A percentile compares a stretch with the other conserved stretches of the same genome.
These are phyloP conservation scores for Saturnispora galanensis DNA, from an alignment of 805 yeast species.

Conservation along the genomic window DNA sequence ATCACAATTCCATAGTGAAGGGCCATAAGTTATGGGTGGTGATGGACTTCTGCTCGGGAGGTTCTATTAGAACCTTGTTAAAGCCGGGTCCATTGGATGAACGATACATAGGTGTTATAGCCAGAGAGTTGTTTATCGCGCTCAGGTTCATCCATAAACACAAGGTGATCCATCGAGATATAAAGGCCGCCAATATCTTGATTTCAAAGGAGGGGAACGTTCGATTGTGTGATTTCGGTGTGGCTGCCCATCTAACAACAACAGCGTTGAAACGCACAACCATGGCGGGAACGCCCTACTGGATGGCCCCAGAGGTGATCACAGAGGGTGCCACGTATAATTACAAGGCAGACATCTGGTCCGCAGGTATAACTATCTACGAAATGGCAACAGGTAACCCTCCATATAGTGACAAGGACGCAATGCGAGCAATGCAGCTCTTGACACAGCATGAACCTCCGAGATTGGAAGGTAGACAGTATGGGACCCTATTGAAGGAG, in stretches of 20 bases:
- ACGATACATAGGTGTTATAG: slow-evolving; percentile 68
- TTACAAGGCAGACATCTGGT: slow-evolving; percentile 94
- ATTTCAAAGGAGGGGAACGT: slow-evolving; percentile 78
- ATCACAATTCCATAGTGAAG: slow-evolving; percentile 77
- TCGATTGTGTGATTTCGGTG: slow-evolving; percentile 94
- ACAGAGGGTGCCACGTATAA: slow-evolving; percentile 84
- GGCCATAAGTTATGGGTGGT: slow-evolving; percentile 95
- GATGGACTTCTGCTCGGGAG: slow-evolving; percentile 97
- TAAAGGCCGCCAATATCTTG: slow-evolving; percentile 92
- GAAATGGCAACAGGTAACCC: slow-evolving; percentile 97
- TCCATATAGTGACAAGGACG: slow-evolving; percentile 93
- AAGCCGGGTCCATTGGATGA: slow-evolving; percentile 88
- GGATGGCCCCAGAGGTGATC: slow-evolving; percentile 99
- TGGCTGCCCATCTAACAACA: slow-evolving; percentile 85
- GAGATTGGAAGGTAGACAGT: slow-evolving; percentile 81
- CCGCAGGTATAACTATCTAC: slow-evolving; percentile 85
- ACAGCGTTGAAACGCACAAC: slow-evolving; percentile 75
- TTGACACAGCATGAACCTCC: slow-evolving; percentile 93
- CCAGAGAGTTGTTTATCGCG: slow-evolving; percentile 73
- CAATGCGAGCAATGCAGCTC: slow-evolving; percentile 87
- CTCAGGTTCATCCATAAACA: slow-evolving; percentile 72
- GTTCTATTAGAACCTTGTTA: slow-evolving; percentile 76
- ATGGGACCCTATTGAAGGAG: slow-evolving; percentile 69
- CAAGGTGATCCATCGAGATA: slow-evolving; percentile 92
- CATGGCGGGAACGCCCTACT: slow-evolving; percentile 92